A percentile compares a stretch with the other conserved stretches of the same genome.
Evolutionary conservation across 805 yeast genomes (phyloP).

Genomic region (Pichia pseudocactophila): DNA sequence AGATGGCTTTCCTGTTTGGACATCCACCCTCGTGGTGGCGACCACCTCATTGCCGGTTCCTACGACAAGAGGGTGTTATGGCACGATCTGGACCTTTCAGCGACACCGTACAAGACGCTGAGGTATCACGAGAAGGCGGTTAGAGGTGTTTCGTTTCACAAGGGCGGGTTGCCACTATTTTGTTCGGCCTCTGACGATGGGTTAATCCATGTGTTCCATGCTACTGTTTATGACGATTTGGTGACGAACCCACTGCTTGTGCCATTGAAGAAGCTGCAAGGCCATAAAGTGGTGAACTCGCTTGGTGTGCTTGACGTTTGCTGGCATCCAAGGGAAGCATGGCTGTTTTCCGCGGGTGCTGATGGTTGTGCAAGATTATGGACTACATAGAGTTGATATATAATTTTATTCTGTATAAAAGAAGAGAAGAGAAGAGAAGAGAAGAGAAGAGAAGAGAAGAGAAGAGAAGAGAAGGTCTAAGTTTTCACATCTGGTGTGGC

Average conservation of each 20-base stretch:
- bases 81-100: conserved; percentile 89
- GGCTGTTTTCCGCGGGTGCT: conserved; percentile 96
- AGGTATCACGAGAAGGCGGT: conserved; percentile 95
- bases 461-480: conserved; percentile 22
- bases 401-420: not conserved
- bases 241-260: conserved; percentile 94
- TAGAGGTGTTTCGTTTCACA: conserved; percentile 80
- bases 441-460: no score
- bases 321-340: conserved; percentile 98
- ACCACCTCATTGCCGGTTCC: conserved; percentile 84
- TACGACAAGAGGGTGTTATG: conserved; percentile 92
- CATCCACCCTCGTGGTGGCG: conserved; percentile 89
- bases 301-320: conserved; percentile 79
- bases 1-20: conserved; percentile 89
- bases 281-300: conserved; percentile 72
- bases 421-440: not conserved
- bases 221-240: conserved; percentile 89
- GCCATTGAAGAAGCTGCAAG: conserved; percentile 88
- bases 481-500: conserved; percentile 88
- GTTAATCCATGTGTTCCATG: conserved; percentile 86
- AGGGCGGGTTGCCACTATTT: conserved; percentile 76
- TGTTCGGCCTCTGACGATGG: conserved; percentile 97
- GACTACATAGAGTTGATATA: conserved; percentile 60
- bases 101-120: conserved; percentile 89
- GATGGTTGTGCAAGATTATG: conserved; percentile 93